Evolutionary conservation across 106 monocot genomes (phyloP).

Genomic region (Xerophyta viscosa): DNA sequence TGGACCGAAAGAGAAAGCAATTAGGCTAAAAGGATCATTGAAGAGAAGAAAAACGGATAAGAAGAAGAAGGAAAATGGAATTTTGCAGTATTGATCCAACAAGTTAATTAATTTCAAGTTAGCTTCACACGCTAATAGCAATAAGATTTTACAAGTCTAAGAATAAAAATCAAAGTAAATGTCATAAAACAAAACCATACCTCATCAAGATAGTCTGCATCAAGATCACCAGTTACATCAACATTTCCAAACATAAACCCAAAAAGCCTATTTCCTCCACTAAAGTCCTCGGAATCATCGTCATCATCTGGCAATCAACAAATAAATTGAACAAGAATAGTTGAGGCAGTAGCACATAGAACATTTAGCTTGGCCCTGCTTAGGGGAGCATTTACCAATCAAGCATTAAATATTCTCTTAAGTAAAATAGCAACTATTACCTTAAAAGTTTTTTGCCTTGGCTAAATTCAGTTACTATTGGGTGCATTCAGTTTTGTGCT

Average conservation of each 20-base stretch:
- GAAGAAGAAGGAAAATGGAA: not conserved
- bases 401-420: no score
- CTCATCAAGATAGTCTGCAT: constrained; percentile 96
- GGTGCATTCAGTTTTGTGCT: no score
- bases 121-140: not conserved
- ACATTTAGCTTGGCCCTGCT: no score
- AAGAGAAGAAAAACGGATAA: not conserved
- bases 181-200: no score
- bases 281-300: constrained; percentile 71
- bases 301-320: no score
- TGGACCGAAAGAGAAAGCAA: not conserved
- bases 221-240: constrained; percentile 79
- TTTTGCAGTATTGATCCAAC: not conserved
- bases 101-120: not conserved
- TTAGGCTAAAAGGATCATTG: not conserved
- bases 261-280: constrained; percentile 48
- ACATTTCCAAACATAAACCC: constrained; percentile 99
- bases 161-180: no score
- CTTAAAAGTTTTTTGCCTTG: no score
- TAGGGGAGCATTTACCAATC: no score
- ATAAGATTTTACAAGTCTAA: not conserved
- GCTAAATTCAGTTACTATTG: no score
- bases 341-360: no score
- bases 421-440: no score
- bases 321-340: no score